A percentile compares a stretch with the other conserved stretches of the same genome.
These are phyloP conservation scores for Pholiota adiposa DNA, from an alignment of 1,284 basidiomycete genomes.

Conservation along the genomic window DNA sequence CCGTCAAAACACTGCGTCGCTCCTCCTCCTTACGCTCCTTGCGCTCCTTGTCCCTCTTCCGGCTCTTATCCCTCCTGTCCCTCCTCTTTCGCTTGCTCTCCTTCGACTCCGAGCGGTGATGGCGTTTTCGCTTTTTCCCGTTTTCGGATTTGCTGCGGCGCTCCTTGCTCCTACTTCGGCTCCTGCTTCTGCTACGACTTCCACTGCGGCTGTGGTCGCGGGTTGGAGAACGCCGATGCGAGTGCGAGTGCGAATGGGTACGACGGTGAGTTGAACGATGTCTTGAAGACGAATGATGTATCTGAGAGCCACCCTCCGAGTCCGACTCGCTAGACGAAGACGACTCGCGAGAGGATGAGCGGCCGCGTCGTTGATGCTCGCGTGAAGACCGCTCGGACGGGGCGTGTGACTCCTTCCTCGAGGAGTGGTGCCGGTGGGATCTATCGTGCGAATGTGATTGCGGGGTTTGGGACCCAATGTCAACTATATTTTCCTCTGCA, in stretches of 20 bases:
- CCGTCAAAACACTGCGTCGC: slow-evolving; percentile 54
- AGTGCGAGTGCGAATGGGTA: background rate
- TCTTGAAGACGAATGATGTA: slow-evolving; percentile 7
- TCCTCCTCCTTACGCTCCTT: slow-evolving; percentile 40
- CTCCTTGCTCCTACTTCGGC: background rate
- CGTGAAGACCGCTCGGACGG: background rate
- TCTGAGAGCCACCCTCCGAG: background rate
- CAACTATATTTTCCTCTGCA: background rate
- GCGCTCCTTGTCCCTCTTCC: slow-evolving; percentile 35
- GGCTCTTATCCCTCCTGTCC: slow-evolving; percentile 40
- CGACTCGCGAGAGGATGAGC: background rate
- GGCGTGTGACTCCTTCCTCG: background rate
- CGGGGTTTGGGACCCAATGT: background rate
- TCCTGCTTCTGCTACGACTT: background rate
- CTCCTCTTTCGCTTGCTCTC: slow-evolving; percentile 27
- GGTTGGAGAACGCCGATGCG: background rate
- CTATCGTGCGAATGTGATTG: background rate
- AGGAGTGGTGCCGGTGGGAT: background rate
- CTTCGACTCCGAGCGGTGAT: slow-evolving; percentile 28
- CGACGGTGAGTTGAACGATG: slow-evolving; percentile 3
- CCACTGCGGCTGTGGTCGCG: background rate
- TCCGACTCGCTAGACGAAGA: slow-evolving; percentile 2
- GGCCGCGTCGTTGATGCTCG: background rate
- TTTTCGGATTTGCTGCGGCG: background rate
- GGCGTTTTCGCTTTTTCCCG: slow-evolving; percentile 18